A percentile compares a stretch with the other conserved stretches of the same genome.
Evolutionary conservation across 2,329 filamentous ascomycete species (phyloP).

Genomic region (Fusarium sp.): DNA sequence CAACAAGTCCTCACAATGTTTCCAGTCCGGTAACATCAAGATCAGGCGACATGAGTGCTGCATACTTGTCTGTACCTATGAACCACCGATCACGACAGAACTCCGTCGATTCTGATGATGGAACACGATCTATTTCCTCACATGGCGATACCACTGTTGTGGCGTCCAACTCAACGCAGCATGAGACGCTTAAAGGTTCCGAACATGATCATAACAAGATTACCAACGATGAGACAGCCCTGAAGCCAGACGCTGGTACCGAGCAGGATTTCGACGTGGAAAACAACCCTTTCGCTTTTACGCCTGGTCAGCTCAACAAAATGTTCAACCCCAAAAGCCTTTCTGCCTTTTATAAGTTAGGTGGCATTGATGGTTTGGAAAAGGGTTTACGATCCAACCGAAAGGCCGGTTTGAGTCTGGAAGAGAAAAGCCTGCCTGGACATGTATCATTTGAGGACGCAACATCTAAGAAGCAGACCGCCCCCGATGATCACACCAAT

Average conservation of each 20-base stretch:
- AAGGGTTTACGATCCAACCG: conserved; percentile 80
- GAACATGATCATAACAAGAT: conserved; percentile 64
- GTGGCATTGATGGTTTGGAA: conserved; percentile 81
- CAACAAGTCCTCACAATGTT: conserved; percentile 78
- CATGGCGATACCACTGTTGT: conserved; percentile 72
- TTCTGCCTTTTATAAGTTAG: conserved; percentile 81
- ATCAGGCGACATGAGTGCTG: conserved; percentile 59
- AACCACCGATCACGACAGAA: conserved; percentile 70
- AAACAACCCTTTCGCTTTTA: conserved; percentile 87
- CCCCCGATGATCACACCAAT: conserved; percentile 38
- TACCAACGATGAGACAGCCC: conserved; percentile 72
- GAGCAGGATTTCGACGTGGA: conserved; percentile 80
- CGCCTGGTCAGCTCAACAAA: conserved; percentile 85
- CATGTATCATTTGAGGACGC: conserved; percentile 78
- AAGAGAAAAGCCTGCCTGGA: conserved; percentile 76
- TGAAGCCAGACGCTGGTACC: conserved; percentile 80
- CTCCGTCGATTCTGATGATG: conserved; percentile 75
- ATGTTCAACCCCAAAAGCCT: conserved; percentile 91
- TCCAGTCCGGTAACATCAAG: conserved; percentile 66
- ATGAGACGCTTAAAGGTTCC: conserved; percentile 53
- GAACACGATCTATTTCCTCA: conserved; percentile 66
- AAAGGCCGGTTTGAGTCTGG: conserved; percentile 77
- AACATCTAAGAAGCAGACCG: conserved; percentile 53
- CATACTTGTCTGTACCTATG: conserved; percentile 75
- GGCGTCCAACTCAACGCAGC: conserved; percentile 57